Evolutionary conservation across 345 rosid species (phyloP).

Genomic region (Excoecaria cochinchinensis): DNA sequence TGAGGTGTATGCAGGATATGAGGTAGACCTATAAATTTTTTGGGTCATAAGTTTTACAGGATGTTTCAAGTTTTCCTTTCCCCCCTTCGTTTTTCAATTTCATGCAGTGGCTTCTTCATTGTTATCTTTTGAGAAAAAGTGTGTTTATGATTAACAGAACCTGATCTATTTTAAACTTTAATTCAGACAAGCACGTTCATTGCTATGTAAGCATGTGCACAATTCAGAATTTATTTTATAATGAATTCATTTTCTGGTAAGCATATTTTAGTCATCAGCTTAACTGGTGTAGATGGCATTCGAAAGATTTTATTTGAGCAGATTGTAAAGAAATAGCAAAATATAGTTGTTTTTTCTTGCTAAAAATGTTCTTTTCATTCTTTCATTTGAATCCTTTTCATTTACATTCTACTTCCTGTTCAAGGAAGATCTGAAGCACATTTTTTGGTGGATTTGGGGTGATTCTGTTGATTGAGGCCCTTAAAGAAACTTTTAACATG

Average conservation of each 20-base stretch:
- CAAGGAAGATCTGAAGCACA: slow-evolving; percentile 1
- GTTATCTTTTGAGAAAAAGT: background rate
- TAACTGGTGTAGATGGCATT: background rate
- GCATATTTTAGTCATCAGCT: background rate
- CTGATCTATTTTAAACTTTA: background rate
- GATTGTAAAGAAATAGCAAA: background rate
- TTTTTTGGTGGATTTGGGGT: background rate
- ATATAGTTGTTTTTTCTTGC: background rate
- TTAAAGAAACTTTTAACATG: background rate
- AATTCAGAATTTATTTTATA: background rate
- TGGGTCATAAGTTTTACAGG: background rate
- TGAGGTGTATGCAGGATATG: slow-evolving; percentile 82
- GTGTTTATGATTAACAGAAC: background rate
- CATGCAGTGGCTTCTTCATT: background rate
- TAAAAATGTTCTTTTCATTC: background rate
- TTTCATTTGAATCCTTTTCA: background rate
- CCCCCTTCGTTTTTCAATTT: background rate
- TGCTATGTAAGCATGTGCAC: background rate
- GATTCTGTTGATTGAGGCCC: background rate
- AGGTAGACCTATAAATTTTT: slow-evolving; percentile 47
- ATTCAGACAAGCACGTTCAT: too few species aligned
- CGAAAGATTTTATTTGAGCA: background rate
- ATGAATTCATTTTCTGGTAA: background rate
- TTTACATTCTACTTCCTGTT: background rate
- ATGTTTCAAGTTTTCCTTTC: background rate